phyloP scores from a whole-genome alignment of 164 flowering plant genomes.

The Cinnamomum micranthum region DNA sequence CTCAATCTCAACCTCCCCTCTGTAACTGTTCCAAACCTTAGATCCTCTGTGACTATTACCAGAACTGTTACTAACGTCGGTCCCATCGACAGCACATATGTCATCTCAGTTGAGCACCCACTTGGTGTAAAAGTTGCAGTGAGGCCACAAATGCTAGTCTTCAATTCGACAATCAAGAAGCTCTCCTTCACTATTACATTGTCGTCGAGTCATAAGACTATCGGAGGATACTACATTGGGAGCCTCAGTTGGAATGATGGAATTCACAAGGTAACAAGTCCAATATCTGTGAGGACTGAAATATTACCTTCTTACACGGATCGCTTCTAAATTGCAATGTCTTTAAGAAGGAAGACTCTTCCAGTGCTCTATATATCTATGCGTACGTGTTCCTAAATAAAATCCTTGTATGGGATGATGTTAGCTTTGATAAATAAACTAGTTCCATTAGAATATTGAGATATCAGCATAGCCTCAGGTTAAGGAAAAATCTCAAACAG shows the following conservation, averaged over 20 bases:
- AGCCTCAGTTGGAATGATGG: constrained; percentile 46
- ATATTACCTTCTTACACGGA: constrained; percentile 1
- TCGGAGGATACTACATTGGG: constrained; percentile 50
- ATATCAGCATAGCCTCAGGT: no score
- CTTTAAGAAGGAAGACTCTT: background rate
- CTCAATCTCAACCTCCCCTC: constrained; percentile 49
- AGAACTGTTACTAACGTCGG: constrained; percentile 51
- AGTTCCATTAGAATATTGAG: no score
- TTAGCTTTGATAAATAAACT: no score
- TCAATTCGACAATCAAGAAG: constrained; percentile 31
- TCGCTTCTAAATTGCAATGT: background rate
- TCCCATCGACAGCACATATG: constrained; percentile 19
- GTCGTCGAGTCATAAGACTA: constrained; percentile 21
- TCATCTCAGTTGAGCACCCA: constrained; percentile 38
- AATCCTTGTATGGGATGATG: no score
- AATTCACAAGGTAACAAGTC: constrained; percentile 22
- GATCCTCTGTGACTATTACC: constrained; percentile 21
- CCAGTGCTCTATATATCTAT: no score
- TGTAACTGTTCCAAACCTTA: constrained; percentile 39
- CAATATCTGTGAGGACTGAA: constrained; percentile 11
- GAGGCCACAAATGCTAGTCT: constrained; percentile 33
- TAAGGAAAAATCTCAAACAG: no score
- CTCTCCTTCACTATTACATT: constrained; percentile 36
- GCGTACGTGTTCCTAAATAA: no score
- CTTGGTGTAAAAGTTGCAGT: constrained; percentile 27